Evolutionary conservation across 2,329 filamentous ascomycete species (phyloP).

Genomic region (Macroventuria anomochaeta): DNA sequence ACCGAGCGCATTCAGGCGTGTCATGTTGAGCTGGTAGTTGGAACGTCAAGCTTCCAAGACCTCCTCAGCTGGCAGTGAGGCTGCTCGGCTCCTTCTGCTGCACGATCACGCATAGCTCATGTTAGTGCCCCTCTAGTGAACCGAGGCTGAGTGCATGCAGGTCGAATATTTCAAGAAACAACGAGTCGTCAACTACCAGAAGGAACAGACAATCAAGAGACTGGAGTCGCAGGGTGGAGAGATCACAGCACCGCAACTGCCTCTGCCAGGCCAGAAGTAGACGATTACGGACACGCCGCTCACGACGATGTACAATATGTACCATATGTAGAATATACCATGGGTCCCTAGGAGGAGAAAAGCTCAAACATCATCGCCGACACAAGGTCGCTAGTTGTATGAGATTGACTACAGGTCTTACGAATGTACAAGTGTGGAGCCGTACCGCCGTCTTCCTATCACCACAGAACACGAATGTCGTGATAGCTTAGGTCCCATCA

Average conservation of each 20-base stretch:
- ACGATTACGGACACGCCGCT: conserved; percentile 4
- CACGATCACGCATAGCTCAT: conserved; percentile 4
- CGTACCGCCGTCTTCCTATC: not conserved
- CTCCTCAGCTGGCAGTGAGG: not conserved
- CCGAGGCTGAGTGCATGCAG: conserved; percentile 54
- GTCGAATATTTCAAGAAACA: conserved; percentile 98
- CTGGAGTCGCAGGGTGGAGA: conserved; percentile 54
- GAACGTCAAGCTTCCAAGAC: not conserved
- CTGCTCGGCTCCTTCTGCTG: too few relatives aligned
- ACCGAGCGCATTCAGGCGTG: not conserved
- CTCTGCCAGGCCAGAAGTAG: conserved; percentile 33
- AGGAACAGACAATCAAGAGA: conserved; percentile 68
- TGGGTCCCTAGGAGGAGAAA: not conserved
- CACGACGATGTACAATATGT: conserved; percentile 38
- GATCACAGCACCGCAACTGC: conserved; percentile 44
- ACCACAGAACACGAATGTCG: too few relatives aligned
- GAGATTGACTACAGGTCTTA: not conserved
- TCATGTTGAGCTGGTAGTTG: not conserved
- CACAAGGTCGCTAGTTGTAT: not conserved
- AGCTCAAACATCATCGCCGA: not conserved
- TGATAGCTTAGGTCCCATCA: not conserved
- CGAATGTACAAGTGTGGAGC: too few relatives aligned
- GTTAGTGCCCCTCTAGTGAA: not conserved
- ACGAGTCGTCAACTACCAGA: conserved; percentile 88
- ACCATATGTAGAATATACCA: conserved; percentile 19